Percentiles rank a stretch among this genome's conserved stretches.
phyloP scores from a whole-genome alignment of 331 rosid species.

The Pyrus hybrid region DNA sequence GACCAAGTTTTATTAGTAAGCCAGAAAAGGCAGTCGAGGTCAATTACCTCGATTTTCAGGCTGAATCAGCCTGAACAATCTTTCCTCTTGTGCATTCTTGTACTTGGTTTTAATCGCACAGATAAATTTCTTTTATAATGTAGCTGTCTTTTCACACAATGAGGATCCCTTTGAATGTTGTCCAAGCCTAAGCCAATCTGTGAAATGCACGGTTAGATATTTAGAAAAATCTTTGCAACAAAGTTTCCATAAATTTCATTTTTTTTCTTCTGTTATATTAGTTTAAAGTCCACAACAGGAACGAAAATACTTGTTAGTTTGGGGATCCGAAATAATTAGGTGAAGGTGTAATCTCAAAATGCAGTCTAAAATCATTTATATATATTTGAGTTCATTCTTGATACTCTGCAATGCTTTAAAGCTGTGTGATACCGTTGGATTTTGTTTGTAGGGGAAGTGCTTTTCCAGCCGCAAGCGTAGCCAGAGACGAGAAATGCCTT shows the following conservation, averaged over 20 bases:
- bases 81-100: not conserved
- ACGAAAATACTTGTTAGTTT: not conserved
- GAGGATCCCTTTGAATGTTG: not conserved
- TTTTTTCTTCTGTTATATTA: not conserved
- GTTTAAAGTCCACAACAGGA: not conserved
- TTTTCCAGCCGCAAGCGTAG: slow-evolving; percentile 72
- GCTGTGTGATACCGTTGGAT: not conserved
- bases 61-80: not conserved
- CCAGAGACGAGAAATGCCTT: slow-evolving; percentile 63
- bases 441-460: slow-evolving; percentile 82
- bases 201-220: not conserved
- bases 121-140: not conserved
- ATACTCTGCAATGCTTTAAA: not conserved
- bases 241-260: too few relatives aligned
- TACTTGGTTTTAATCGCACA: not conserved
- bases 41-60: not conserved
- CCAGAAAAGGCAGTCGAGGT: not conserved
- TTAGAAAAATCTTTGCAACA: not conserved
- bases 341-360: not conserved
- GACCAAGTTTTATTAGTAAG: not conserved
- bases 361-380: not conserved
- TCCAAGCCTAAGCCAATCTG: not conserved
- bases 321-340: not conserved
- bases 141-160: not conserved
- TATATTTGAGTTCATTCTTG: not conserved